phyloP scores from a whole-genome alignment of 768 basidiomycete genomes.

The Mrakia gelida region DNA sequence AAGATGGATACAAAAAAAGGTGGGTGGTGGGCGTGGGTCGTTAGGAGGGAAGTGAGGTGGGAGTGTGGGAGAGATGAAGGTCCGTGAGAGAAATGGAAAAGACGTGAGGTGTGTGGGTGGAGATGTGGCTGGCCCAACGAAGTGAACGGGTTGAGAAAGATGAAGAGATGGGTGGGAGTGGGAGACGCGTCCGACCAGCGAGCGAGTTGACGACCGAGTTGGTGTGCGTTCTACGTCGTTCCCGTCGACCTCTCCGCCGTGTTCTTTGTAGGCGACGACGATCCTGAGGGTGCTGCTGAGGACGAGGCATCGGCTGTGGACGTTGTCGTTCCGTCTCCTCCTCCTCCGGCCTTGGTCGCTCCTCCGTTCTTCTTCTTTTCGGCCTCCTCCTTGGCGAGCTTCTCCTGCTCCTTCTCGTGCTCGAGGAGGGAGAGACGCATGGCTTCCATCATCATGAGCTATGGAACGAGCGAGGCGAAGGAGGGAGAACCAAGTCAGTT shows the following conservation, averaged over 20 bases:
- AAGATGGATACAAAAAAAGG: not conserved
- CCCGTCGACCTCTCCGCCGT: not conserved
- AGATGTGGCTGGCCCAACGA: too few relatives aligned
- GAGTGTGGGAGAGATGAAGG: not conserved
- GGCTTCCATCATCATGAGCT: constrained; percentile 99
- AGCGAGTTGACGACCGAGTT: not conserved
- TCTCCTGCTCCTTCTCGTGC: constrained; percentile 78
- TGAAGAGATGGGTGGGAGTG: not conserved
- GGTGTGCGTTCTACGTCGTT: not conserved
- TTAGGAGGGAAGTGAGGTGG: not conserved
- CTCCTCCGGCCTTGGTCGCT: not conserved
- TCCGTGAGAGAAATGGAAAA: not conserved
- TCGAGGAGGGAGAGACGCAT: constrained; percentile 93
- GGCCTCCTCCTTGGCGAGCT: constrained; percentile 67
- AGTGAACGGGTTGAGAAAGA: too few relatives aligned
- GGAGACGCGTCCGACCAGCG: not conserved
- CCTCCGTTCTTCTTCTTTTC: constrained; percentile 15
- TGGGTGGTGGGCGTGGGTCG: too few relatives aligned
- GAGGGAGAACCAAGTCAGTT: not conserved
- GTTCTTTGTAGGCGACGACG: not conserved
- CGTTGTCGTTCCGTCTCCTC: not conserved
- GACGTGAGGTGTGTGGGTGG: not conserved
- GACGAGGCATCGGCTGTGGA: not conserved
- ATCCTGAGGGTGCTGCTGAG: not conserved
- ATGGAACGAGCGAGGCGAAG: constrained; percentile 8